These are phyloP conservation scores for Liquidambar formosana DNA, from an alignment of 164 flowering plant species.

Conservation along the genomic window DNA sequence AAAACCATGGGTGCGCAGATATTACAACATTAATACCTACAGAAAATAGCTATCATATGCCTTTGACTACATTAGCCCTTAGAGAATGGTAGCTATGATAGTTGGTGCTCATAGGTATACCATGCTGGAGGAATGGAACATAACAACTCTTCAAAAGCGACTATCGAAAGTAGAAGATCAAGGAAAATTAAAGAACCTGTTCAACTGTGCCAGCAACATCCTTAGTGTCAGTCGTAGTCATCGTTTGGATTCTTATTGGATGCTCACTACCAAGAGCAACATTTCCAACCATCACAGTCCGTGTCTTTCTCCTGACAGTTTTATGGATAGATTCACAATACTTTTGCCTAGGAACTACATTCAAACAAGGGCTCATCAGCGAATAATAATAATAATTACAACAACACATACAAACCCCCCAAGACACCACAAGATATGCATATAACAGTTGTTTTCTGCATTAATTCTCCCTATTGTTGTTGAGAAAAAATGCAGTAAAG, in stretches of 20 bases:
- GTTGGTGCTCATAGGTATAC: neutral
- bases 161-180: neutral
- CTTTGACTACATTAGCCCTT: too few relatives aligned
- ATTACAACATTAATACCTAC: too few relatives aligned
- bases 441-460: too few relatives aligned
- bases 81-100: too few relatives aligned
- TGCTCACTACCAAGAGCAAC: conserved; percentile 97
- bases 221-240: conserved; percentile 96
- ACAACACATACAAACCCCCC: too few relatives aligned
- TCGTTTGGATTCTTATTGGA: conserved; percentile 93
- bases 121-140: neutral
- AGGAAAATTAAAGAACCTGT: conserved; percentile 50
- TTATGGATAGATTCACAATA: conserved; percentile 86
- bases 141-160: neutral
- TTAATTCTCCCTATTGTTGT: too few relatives aligned
- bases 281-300: conserved; percentile 93
- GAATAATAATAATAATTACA: neutral
- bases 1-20: too few relatives aligned
- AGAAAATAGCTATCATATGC: too few relatives aligned
- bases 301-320: conserved; percentile 89
- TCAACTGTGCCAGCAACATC: conserved; percentile 89
- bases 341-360: conserved; percentile 89
- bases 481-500: too few relatives aligned
- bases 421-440: too few relatives aligned
- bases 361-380: conserved; percentile 15